Evolutionary conservation across 1,284 basidiomycete genomes (phyloP), one percentile per base, ranked within the genome.

Genomic region (Heterobasidion occidentale): DNA sequence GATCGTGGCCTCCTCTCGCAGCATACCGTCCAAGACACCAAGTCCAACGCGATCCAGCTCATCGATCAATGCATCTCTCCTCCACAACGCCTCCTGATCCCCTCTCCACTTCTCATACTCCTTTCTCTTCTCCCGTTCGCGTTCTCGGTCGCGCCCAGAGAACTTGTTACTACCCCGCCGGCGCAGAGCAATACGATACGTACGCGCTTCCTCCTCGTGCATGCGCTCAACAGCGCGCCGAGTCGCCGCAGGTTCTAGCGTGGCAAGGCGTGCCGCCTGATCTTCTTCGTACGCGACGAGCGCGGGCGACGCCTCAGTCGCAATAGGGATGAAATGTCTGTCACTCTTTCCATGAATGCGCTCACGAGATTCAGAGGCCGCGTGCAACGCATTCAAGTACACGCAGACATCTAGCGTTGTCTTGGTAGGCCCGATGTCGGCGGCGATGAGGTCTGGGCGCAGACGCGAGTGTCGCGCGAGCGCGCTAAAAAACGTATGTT

Each of bases 361-460:
- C 6, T 35, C n/a, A 36, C 53, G 9, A 2, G 58, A 51, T 27
- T 15, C 14, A 7, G 36, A 55, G 9, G 69, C 77, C 6, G 70
- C 60, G 17, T 78, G 75, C 19, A 90, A 74, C 12, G 71, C 52
- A 27, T 78, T 72, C 56, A 90, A 68, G 62, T 88, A 90, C 4
- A 76, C 67, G 52, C 75, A 79, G 33, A 90, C 83, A 54, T 90
- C 84, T 14, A 75, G 64, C 2, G 79, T 68, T 12, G 73, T 77
- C 69, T 89, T 90, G n/a, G 79, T 80, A 56, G 71, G 71, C 12
- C 38, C 38, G 38, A 90, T 71, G 53, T 79, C 77, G n/a, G 70
- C 71, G 0, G 87, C 81, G 55, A 91, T 85, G 49, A 90, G 74
- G 65, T 92, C 89, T 1, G 87, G 84, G 19, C 86, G 73, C 17